Evolutionary conservation across 75 land plant species (phyloP), one percentile per base, ranked within the genome.

Genomic region (Sequoiadendron giganteum): DNA sequence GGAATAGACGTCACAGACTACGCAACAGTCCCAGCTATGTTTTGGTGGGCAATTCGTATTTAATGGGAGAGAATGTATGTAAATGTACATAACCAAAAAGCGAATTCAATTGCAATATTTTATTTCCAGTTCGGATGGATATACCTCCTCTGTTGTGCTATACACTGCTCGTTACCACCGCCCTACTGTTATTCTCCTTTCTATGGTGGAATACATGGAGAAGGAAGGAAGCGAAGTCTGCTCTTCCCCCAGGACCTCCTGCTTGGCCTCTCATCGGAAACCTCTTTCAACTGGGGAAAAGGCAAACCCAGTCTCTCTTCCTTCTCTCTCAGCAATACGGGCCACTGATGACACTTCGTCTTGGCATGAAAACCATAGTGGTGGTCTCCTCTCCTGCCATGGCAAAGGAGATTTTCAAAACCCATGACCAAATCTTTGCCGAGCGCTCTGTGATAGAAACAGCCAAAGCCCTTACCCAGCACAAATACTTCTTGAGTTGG

Each of bases 351-450:
- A 83, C 89, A 10, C 88, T 93, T 10, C 48, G 89, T 45, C 89
- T 93, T 3, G 94, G 94, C 38, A 86, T 88, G 3, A 86, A 88
- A 85, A 58, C 52, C 48, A 87, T 91, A 3, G 83, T 93, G 14
- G 94, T 93, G 28, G 87, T 90, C 76, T 90, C 91, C 32, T 90
- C 94, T 4, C 42, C 55, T 10, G 90, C 83, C 38, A 89, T 82
- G 49, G 94, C 94, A 0, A 83, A 85, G 15, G 92, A 90, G 36
- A 82, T 93, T 89, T 88, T 93, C 81, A 90, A 90, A 84, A 90
- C 73, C 34, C 94, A 93, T 40, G 94, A 93, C 43, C 87, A 76
- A 13, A 88, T 80, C 3, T 88, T 91, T 18, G 91, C 94, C 0
- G 91, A 88, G 10, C 85, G 94, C 9, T 83, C 80, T 19, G 73